A percentile compares a stretch with the other conserved stretches of the same genome.
phyloP scores from a whole-genome alignment of 257 asterid species.

The Ajuga chamaepitys region DNA sequence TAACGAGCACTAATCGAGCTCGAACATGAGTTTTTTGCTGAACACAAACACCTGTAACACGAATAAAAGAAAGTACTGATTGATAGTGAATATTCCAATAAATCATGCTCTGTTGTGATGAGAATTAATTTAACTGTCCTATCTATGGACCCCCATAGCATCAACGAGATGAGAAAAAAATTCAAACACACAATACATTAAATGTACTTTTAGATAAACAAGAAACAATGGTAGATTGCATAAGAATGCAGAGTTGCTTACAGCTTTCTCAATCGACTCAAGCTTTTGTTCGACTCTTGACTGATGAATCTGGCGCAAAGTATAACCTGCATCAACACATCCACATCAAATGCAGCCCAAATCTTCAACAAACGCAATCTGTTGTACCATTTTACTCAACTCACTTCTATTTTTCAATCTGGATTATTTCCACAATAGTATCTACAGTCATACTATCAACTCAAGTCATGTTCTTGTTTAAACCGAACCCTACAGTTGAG shows the following conservation, averaged over 20 bases:
- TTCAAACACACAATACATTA: background rate
- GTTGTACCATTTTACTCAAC: background rate
- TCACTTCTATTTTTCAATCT: background rate
- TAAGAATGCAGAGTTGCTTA: constrained; percentile 31
- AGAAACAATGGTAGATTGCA: background rate
- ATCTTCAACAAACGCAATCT: background rate
- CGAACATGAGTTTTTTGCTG: too few relatives aligned
- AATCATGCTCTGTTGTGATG: too few relatives aligned
- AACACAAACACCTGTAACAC: too few relatives aligned
- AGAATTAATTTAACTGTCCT: too few relatives aligned
- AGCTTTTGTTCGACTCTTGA: constrained; percentile 74
- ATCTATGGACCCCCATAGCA: background rate
- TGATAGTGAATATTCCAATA: background rate
- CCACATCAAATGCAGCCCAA: constrained; percentile 2
- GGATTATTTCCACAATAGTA: background rate
- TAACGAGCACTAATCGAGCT: too few relatives aligned
- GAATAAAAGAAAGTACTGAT: too few relatives aligned
- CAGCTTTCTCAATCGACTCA: constrained; percentile 75
- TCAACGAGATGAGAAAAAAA: background rate
- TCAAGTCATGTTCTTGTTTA: background rate
- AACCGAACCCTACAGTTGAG: background rate
- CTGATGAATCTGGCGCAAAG: constrained; percentile 64
- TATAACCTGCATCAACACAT: constrained; percentile 56
- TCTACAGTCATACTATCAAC: background rate
- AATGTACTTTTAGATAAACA: background rate